Evolutionary conservation across 192 early-diverging fungal genomes (phyloP).

Genomic region (Gonapodya sp.): DNA sequence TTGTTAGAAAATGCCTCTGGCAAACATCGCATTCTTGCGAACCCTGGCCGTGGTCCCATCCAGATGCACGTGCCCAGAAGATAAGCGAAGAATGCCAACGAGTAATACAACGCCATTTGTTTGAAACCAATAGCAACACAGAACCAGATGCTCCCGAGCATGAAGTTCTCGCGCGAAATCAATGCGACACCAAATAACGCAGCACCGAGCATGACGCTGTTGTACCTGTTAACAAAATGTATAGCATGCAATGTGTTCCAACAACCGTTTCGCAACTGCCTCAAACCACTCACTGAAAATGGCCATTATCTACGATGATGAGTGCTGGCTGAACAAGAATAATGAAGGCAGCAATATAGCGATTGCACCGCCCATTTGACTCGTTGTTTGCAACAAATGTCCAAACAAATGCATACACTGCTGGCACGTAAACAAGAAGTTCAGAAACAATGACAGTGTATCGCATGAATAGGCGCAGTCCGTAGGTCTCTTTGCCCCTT

Average conservation of each 20-base stretch:
- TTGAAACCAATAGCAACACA: conserved; percentile 81
- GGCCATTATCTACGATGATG: conserved; percentile 90
- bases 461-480: conserved; percentile 87
- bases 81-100: conserved; percentile 82
- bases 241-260: not conserved
- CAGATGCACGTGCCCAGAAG: conserved; percentile 67
- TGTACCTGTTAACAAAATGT: conserved; percentile 52
- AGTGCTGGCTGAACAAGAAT: conserved; percentile 76
- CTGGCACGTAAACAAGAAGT: conserved; percentile 63
- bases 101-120: conserved; percentile 94
- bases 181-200: conserved; percentile 63
- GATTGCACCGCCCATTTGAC: conserved; percentile 23
- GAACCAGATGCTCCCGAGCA: conserved; percentile 70
- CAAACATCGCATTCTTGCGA: conserved; percentile 15
- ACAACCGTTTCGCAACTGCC: not conserved
- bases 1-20: not conserved
- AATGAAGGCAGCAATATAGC: conserved; percentile 34
- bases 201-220: conserved; percentile 91
- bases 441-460: conserved; percentile 67
- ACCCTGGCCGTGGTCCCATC: conserved; percentile 19
- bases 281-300: conserved; percentile 76
- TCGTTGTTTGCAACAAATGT: conserved; percentile 18
- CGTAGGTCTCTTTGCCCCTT: conserved; percentile 64
- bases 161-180: conserved; percentile 48
- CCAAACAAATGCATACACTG: conserved; percentile 55